Evolutionary conservation across 192 early-diverging fungal species (phyloP).

Genomic region (Backusella liffmaniae): DNA sequence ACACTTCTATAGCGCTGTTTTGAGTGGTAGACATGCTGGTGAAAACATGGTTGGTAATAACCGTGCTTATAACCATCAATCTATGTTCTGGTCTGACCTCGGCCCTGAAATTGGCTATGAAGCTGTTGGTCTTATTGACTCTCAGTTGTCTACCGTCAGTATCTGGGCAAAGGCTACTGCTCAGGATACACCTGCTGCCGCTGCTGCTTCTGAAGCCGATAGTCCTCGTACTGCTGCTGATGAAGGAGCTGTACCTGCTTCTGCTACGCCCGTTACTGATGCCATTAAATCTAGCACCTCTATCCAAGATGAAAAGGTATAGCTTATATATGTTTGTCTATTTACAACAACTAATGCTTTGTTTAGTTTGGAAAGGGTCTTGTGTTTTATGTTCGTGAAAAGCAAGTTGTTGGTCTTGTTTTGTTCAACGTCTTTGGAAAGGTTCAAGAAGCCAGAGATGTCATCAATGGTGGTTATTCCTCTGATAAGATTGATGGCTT

Average conservation of each 20-base stretch:
- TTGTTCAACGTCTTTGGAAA: slow-evolving; percentile 63
- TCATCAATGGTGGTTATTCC: slow-evolving; percentile 39
- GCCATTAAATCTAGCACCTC: slow-evolving; percentile 6
- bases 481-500: slow-evolving; percentile 33
- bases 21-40: slow-evolving; percentile 59
- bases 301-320: slow-evolving; percentile 25
- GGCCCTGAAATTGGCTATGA: slow-evolving; percentile 57
- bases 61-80: slow-evolving; percentile 57
- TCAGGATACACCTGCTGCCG: slow-evolving; percentile 27
- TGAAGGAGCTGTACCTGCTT: slow-evolving; percentile 30
- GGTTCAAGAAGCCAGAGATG: slow-evolving; percentile 58
- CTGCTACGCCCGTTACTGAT: slow-evolving; percentile 33
- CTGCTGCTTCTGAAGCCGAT: slow-evolving; percentile 30
- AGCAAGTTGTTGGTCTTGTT: slow-evolving; percentile 55
- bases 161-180: slow-evolving; percentile 58
- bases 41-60: slow-evolving; percentile 56
- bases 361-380: slow-evolving; percentile 55
- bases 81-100: slow-evolving; percentile 60
- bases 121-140: slow-evolving; percentile 61
- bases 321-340: neutral
- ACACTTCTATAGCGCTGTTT: slow-evolving; percentile 40
- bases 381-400: slow-evolving; percentile 58
- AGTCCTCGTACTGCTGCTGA: slow-evolving; percentile 29
- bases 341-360: neutral
- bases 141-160: slow-evolving; percentile 54